phyloP scores from a whole-genome alignment of 176 grass and related monocot species.

The Oryza brachyantha region DNA sequence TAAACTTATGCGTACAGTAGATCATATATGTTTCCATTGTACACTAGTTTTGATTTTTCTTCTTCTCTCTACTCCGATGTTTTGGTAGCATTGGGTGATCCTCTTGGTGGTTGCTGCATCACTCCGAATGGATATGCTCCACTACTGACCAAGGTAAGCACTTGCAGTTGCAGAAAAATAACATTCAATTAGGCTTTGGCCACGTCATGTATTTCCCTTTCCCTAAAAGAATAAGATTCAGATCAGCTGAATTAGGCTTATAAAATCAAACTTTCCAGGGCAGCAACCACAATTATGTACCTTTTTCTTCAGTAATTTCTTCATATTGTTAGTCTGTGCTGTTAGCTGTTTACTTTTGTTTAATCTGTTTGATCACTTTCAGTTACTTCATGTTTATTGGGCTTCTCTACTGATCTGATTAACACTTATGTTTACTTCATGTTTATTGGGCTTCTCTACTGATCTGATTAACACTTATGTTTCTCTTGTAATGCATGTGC shows the following conservation, averaged over 20 bases:
- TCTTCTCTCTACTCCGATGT: background rate
- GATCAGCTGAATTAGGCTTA: slow-evolving; percentile 1
- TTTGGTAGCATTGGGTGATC: slow-evolving; percentile 81
- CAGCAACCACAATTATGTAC: background rate
- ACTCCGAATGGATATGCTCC: slow-evolving; percentile 88
- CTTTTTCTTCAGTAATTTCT: background rate
- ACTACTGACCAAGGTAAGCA: slow-evolving; percentile 75
- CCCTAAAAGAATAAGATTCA: background rate
- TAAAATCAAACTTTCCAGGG: background rate
- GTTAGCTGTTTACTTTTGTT: slow-evolving; percentile 17
- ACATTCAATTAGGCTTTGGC: slow-evolving; percentile 8
- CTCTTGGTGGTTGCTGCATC: slow-evolving; percentile 91
- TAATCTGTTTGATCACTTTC: slow-evolving; percentile 1
- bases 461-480: background rate
- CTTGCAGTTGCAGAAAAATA: background rate
- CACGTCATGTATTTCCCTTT: background rate
- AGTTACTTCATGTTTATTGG: slow-evolving; percentile 16
- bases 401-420: too few species aligned
- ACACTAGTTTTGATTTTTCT: slow-evolving; percentile 19
- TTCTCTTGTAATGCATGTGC: slow-evolving; percentile 18
- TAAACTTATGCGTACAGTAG: slow-evolving; percentile 4
- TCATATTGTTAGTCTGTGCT: slow-evolving; percentile 22
- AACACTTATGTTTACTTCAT: too few species aligned
- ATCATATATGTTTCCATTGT: background rate
- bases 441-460: slow-evolving; percentile 23